Conservation (phyloP, 2,329 filamentous ascomycete species). For the Rhytidhysteron rufulum region DNA sequence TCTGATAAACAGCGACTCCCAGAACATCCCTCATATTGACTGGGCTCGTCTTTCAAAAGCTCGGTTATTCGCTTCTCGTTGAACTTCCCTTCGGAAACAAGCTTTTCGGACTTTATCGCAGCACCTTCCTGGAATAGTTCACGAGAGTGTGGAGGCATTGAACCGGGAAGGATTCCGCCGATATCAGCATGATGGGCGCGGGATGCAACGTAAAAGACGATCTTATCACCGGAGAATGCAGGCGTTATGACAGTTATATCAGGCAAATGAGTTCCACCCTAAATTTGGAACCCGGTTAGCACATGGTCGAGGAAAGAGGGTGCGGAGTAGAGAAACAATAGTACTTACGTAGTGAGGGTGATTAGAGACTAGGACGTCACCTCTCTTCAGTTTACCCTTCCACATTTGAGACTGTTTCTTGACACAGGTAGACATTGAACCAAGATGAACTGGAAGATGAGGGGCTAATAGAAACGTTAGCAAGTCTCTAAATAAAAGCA, state of each 20-base stretch:
- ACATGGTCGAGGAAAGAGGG: too few species aligned
- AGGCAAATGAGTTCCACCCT: constrained; percentile 77
- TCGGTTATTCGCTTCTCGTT: constrained; percentile 73
- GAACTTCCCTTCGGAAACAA: constrained; percentile 73
- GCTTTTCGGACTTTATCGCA: constrained; percentile 56
- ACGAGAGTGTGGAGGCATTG: constrained; percentile 74
- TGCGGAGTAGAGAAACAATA: too few species aligned
- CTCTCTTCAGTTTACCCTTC: constrained; percentile 71
- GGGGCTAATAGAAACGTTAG: constrained; percentile 49
- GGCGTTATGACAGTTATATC: constrained; percentile 81
- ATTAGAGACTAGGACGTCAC: constrained; percentile 80
- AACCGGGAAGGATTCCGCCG: constrained; percentile 75
- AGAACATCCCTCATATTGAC: constrained; percentile 69
- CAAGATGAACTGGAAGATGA: constrained; percentile 76
- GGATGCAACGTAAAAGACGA: constrained; percentile 78
- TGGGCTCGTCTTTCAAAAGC: constrained; percentile 68
- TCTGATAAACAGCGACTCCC: constrained; percentile 77
- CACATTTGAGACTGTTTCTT: constrained; percentile 75
- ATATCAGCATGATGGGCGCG: constrained; percentile 82
- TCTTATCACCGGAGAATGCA: constrained; percentile 69
- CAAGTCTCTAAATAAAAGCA: background rate
- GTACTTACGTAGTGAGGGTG: too few species aligned
- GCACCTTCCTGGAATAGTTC: constrained; percentile 56
- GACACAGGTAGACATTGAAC: constrained; percentile 82
- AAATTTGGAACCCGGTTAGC: too few species aligned